Conservation (phyloP, 2,329 filamentous ascomycete genomes). For the Bipolaris oryzae region DNA sequence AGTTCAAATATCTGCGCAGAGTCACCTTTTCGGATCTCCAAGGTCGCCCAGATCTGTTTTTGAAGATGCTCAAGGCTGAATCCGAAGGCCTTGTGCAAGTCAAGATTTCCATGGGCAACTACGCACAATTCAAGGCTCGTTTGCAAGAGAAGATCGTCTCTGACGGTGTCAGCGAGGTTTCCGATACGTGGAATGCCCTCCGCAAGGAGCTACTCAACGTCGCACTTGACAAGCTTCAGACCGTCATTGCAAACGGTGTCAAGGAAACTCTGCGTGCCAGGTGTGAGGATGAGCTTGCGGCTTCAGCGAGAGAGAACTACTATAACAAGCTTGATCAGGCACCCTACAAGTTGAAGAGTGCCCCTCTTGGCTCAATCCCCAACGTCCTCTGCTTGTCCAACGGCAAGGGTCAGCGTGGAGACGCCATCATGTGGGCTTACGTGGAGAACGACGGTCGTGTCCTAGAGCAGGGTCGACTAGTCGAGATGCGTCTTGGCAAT, state of each 20-base stretch:
- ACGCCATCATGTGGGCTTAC: slow-evolving; percentile 88
- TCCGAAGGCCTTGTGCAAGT: slow-evolving; percentile 92
- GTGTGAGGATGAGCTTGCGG: slow-evolving; percentile 91
- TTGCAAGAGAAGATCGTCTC: slow-evolving; percentile 86
- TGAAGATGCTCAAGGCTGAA: slow-evolving; percentile 98
- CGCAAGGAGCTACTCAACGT: slow-evolving; percentile 82
- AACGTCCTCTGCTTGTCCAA: slow-evolving; percentile 87
- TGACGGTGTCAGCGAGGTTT: slow-evolving; percentile 92
- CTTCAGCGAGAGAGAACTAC: slow-evolving; percentile 85
- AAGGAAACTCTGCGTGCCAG: slow-evolving; percentile 91
- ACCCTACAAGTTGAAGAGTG: slow-evolving; percentile 92
- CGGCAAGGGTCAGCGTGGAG: slow-evolving; percentile 77
- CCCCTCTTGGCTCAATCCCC: slow-evolving; percentile 85
- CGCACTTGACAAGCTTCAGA: slow-evolving; percentile 81
- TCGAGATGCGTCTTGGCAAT: slow-evolving; percentile 72
- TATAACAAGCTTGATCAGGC: slow-evolving; percentile 91
- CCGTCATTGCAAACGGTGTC: slow-evolving; percentile 84
- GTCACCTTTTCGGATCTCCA: slow-evolving; percentile 84
- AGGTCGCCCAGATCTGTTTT: slow-evolving; percentile 82
- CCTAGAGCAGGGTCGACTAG: slow-evolving; percentile 85
- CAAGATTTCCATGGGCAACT: slow-evolving; percentile 75
- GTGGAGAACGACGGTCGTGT: slow-evolving; percentile 92
- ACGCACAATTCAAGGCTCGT: slow-evolving; percentile 75
- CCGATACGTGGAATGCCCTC: slow-evolving; percentile 92
- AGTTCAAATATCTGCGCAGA: slow-evolving; percentile 94